A percentile compares a stretch with the other conserved stretches of the same genome.
Evolutionary conservation across 2,329 filamentous ascomycete genomes (phyloP).

Genomic region (Penicillium brasilianum): DNA sequence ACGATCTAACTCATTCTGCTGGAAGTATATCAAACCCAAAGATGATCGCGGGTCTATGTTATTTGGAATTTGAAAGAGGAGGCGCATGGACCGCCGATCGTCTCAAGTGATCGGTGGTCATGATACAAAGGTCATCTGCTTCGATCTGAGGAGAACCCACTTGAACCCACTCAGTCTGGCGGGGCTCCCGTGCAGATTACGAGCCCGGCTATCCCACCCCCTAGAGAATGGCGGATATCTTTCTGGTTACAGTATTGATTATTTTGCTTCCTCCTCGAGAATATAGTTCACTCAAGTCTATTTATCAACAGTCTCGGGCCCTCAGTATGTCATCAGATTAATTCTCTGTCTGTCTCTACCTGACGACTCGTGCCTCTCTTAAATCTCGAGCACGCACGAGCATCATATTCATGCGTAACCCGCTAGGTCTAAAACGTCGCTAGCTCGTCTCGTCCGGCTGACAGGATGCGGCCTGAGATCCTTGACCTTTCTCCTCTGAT

Average conservation of each 20-base stretch:
- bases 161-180: constrained; percentile 13
- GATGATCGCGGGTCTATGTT: constrained; percentile 20
- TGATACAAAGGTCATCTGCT: constrained; percentile 33
- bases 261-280: not conserved
- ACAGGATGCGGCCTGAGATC: constrained; percentile 29
- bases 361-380: not conserved
- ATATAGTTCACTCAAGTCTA: not conserved
- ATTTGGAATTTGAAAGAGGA: constrained; percentile 14
- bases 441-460: constrained; percentile 21
- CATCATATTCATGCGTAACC: constrained; percentile 17
- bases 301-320: not conserved
- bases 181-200: constrained; percentile 24
- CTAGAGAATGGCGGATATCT: not conserved
- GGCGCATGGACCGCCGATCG: constrained; percentile 39
- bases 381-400: constrained; percentile 13
- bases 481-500: constrained; percentile 12
- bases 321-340: not conserved
- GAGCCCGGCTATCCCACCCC: constrained; percentile 21
- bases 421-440: constrained; percentile 21
- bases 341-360: not conserved
- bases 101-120: constrained; percentile 35
- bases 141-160: constrained; percentile 3
- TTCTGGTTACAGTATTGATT: not conserved
- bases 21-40: constrained; percentile 17
- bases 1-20: not conserved